phyloP scores from a whole-genome alignment of 2,329 filamentous ascomycete species.

The Beauveria sp. region DNA sequence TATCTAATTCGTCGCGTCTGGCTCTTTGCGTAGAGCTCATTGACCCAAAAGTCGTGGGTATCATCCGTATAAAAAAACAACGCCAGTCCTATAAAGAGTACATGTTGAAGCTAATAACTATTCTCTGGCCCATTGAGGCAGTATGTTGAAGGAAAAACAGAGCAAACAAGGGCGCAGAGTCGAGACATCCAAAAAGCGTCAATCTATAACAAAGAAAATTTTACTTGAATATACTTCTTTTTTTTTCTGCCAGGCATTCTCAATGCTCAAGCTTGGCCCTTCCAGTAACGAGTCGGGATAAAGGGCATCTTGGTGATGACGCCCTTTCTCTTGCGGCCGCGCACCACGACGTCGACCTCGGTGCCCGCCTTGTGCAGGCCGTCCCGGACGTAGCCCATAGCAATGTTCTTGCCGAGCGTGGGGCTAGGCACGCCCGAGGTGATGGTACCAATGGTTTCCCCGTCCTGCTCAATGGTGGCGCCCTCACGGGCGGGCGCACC shows the following conservation, averaged over 20 bases:
- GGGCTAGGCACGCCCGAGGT: slow-evolving; percentile 90
- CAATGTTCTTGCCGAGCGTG: slow-evolving; percentile 80
- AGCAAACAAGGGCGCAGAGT: background rate
- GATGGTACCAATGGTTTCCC: slow-evolving; percentile 65
- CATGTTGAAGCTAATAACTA: slow-evolving; percentile 11
- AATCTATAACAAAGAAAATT: slow-evolving; percentile 3
- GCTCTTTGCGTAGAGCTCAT: background rate
- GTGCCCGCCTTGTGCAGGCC: slow-evolving; percentile 80
- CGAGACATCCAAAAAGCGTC: background rate
- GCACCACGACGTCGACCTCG: slow-evolving; percentile 67
- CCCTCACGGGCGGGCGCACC: slow-evolving; percentile 88
- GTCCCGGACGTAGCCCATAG: slow-evolving; percentile 86
- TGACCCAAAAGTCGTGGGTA: background rate
- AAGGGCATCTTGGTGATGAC: slow-evolving; percentile 86
- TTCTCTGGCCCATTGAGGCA: background rate
- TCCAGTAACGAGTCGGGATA: slow-evolving; percentile 70
- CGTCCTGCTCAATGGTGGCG: slow-evolving; percentile 63
- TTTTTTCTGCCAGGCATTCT: background rate
- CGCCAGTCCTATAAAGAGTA: slow-evolving; percentile 10
- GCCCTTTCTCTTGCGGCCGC: slow-evolving; percentile 68
- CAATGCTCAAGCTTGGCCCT: slow-evolving; percentile 18
- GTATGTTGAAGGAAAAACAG: background rate
- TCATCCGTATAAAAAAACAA: background rate
- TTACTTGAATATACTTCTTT: background rate
- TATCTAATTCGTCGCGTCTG: background rate